Evolutionary conservation across 75 land plant genomes (phyloP).

Genomic region (Pinus tabuliformis): DNA sequence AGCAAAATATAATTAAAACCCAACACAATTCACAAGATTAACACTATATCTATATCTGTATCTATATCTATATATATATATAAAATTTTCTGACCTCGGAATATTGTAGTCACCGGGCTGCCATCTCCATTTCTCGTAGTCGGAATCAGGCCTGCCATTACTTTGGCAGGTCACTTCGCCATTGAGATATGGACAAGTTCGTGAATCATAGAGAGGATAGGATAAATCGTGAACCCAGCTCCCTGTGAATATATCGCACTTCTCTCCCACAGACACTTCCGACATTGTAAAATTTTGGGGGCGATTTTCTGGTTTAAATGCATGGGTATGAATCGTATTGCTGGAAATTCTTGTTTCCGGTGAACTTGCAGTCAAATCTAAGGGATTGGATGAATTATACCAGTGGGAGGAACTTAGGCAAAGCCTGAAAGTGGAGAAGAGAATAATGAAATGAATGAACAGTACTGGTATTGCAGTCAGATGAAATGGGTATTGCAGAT

Average conservation of each 20-base stretch:
- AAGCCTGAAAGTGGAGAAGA: too few relatives aligned
- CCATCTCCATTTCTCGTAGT: conserved; percentile 69
- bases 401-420: too few relatives aligned
- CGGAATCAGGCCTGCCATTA: conserved; percentile 71
- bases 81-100: conserved; percentile 32
- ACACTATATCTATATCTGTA: not conserved
- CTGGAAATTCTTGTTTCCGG: too few relatives aligned
- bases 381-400: too few relatives aligned
- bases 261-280: not conserved
- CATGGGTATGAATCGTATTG: too few relatives aligned
- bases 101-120: conserved; percentile 46
- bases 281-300: not conserved
- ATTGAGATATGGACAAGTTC: conserved; percentile 52
- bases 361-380: too few relatives aligned
- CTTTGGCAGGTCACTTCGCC: conserved; percentile 35
- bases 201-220: conserved; percentile 54
- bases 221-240: conserved; percentile 58
- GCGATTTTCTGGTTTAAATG: too few relatives aligned
- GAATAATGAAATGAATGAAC: too few relatives aligned
- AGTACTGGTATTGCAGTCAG: too few relatives aligned
- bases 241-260: conserved; percentile 49
- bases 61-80: not conserved
- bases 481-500: too few relatives aligned
- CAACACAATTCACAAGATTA: not conserved
- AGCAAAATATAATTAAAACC: not conserved